Base-by-base conservation (phyloP, 768 basidiomycete species). In the Boletus rubropictus region DNA sequence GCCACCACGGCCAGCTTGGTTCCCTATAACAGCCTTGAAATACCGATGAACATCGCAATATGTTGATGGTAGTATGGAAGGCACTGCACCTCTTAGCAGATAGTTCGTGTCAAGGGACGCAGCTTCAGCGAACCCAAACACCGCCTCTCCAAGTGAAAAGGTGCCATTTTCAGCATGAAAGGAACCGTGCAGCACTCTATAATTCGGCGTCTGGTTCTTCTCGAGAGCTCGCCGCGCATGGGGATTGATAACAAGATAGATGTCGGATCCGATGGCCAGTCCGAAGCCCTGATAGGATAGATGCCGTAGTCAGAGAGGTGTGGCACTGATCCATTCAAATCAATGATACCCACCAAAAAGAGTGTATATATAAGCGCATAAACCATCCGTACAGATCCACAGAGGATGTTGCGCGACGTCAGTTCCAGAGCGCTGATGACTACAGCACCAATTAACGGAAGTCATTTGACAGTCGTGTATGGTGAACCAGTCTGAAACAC, bases 341-440 rank as follows among this genome's bases (percentile, higher is more conserved):
- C 15, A 14, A 10, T 28, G 27, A 37, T 22, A 22, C 37, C 75
- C 49, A 84, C 86, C 57, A 91, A 67, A 63, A 89, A 89, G 36
- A 90, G 70, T 0, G 87, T 89, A 58, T 90, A 91, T 35, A 91
- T 89, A 49, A 89, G 84, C 12, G 89, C 87, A 57, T 89, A 90
- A 24, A 90, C 86, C 63, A 90, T 81, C 51, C 87, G 73, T 28
- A 90, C 88, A 18, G 85, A 84, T 24, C 88, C 89, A 53, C 85
- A 86, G 44, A 89, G 78, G 31, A 89, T 75, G 57, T 86, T 90
- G 58, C 78, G 79, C 12, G 88, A 89, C 62, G 86, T 87, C 48
- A 90, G 68, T 63, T 90, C 89, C 14, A 91, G 70, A 7, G 89
- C 82, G 48, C 84, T 83, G 44, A 82, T 84, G 54, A 89, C 88